Conservation (phyloP, 2,329 filamentous ascomycete species). For the Colletotrichum zoysiae region DNA sequence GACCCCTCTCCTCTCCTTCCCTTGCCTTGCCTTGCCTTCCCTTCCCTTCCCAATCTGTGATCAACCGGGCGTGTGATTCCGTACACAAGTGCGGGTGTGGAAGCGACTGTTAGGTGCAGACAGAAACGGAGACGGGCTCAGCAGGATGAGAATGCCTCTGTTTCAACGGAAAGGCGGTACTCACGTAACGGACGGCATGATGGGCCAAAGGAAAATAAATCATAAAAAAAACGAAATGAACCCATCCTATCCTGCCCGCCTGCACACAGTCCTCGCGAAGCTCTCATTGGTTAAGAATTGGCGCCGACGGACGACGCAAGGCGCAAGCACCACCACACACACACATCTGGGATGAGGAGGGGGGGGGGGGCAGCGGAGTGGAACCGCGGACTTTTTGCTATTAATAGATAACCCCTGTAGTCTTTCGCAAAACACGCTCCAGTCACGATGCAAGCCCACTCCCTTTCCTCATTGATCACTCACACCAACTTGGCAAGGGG, state of each 20-base stretch:
- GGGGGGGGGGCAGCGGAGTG: background rate
- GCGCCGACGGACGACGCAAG: slow-evolving; percentile 35
- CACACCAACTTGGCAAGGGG: slow-evolving; percentile 15
- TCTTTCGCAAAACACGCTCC: slow-evolving; percentile 39
- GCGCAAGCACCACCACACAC: slow-evolving; percentile 24
- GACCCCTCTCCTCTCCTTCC: background rate
- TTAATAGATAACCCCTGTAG: slow-evolving; percentile 38
- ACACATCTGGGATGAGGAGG: background rate
- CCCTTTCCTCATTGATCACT: slow-evolving; percentile 13
- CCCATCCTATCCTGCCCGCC: slow-evolving; percentile 34
- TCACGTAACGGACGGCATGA: background rate
- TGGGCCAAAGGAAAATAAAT: slow-evolving; percentile 3
- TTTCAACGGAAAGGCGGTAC: background rate
- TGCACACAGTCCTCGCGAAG: slow-evolving; percentile 15
- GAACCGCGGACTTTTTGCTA: slow-evolving; percentile 29
- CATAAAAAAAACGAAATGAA: slow-evolving; percentile 20
- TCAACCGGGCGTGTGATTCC: background rate
- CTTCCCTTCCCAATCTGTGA: background rate
- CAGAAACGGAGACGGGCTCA: background rate
- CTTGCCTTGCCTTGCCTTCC: background rate
- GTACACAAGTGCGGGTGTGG: background rate
- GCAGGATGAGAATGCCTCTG: background rate
- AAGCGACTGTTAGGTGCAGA: background rate
- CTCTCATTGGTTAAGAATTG: slow-evolving; percentile 35
- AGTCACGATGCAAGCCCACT: slow-evolving; percentile 38